phyloP scores from a whole-genome alignment of 129 eudicot species.

The Chrysanthemum lavandulifolium region DNA sequence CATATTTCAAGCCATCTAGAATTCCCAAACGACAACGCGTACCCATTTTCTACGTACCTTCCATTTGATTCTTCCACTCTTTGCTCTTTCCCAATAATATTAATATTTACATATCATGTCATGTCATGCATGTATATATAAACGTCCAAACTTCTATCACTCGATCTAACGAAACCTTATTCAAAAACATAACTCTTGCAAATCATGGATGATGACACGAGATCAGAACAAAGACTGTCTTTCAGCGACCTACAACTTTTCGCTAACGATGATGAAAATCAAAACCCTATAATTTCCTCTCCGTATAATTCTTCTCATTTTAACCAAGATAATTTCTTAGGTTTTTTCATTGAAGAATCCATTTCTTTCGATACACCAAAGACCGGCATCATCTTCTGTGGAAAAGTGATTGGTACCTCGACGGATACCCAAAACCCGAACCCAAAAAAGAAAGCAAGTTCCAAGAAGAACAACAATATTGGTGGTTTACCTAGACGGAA shows the following conservation, averaged over 20 bases:
- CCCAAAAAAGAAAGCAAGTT: neutral
- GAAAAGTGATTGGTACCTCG: conserved; percentile 19
- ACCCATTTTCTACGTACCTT: conserved; percentile 13
- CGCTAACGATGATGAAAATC: neutral
- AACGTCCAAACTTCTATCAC: neutral
- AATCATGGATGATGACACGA: conserved; percentile 16
- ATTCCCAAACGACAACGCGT: no score
- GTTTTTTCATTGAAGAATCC: conserved; percentile 12
- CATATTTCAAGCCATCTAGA: no score
- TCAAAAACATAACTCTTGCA: neutral
- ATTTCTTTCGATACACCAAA: neutral
- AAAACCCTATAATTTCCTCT: neutral
- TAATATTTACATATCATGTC: no score
- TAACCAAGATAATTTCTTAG: conserved; percentile 5
- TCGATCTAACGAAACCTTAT: neutral
- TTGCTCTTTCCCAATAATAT: no score
- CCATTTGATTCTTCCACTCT: no score
- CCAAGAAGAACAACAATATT: neutral
- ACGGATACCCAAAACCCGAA: neutral
- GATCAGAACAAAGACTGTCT: conserved; percentile 21
- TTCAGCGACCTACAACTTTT: conserved; percentile 21
- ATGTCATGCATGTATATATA: neutral
- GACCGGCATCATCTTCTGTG: conserved; percentile 14
- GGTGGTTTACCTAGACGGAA: conserved; percentile 4
- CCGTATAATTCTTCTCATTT: neutral